Conservation (phyloP, 2,329 filamentous ascomycete genomes). For the Pseudocercospora ulei region DNA sequence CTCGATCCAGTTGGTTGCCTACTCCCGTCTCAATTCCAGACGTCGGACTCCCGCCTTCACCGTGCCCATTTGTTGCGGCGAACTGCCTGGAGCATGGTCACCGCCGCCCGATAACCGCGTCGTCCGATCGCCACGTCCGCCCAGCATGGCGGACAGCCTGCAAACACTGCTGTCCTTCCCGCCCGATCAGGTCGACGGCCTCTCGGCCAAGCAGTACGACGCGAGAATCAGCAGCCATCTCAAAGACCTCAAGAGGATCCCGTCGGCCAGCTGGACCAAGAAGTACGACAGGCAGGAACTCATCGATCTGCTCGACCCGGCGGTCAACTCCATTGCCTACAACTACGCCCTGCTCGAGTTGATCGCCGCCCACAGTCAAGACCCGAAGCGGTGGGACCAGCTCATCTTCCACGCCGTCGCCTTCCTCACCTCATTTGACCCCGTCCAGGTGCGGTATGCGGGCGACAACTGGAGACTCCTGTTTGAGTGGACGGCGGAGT, state of each 20-base stretch:
- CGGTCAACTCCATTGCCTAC: constrained; percentile 51
- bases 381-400: constrained; percentile 34
- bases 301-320: constrained; percentile 46
- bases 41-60: constrained; percentile 7
- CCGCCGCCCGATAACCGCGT: constrained; percentile 1
- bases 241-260: constrained; percentile 32
- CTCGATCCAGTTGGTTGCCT: constrained; percentile 4
- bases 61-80: not conserved
- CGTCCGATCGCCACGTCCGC: constrained; percentile 1
- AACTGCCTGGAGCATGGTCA: constrained; percentile 10
- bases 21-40: not conserved
- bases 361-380: constrained; percentile 19
- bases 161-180: constrained; percentile 32
- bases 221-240: constrained; percentile 33
- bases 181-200: constrained; percentile 22
- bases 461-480: constrained; percentile 42
- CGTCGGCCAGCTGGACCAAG: constrained; percentile 32
- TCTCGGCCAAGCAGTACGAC: constrained; percentile 37
- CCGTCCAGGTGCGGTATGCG: constrained; percentile 47
- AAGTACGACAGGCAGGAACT: constrained; percentile 37
- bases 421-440: constrained; percentile 45
- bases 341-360: constrained; percentile 45
- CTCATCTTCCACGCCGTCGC: constrained; percentile 42
- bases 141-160: constrained; percentile 27
- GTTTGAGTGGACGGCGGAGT: constrained; percentile 33